Evolutionary conservation across 2,329 filamentous ascomycete genomes (phyloP), one percentile per base, ranked within the genome.

Genomic region (Monosporascus sp.): DNA sequence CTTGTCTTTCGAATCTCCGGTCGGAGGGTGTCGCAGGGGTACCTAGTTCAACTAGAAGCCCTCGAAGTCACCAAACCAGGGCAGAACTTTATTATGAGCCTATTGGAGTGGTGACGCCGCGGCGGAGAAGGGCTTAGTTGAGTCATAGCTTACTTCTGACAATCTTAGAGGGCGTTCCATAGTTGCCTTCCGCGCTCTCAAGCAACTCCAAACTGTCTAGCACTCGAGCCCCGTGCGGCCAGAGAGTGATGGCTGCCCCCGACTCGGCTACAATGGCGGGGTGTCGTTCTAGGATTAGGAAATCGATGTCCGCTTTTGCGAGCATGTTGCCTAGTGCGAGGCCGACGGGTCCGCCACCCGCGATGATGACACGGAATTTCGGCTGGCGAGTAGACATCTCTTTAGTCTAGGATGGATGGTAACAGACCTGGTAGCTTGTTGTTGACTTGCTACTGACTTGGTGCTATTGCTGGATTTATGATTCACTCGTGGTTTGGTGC

Each of bases 241-340:
- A 27, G 6, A 61, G 22, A n/a, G 57, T 47, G 20, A 61, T 38
- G 39, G 48, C 53, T 5, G 60, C 57, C 11, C 58, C 60, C 17
- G 37, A 43, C 14, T 60, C 58, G 38, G 54, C 53, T 9, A 48
- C 45, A 38, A 61, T 47, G 2, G 37, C 37, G 2, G 49, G 47
- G 27, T 54, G 53, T 18, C 52, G 37, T 49, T 75, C 72, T 1
- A 75, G 68, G 7, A 75, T 50, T 41, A 72, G 58, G 11, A 71
- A 75, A 50, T 74, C 68, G 37, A 75, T 68, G 15, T 58, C 60
- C 7, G 63, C 65, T 52, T 61, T 59, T 17, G 62, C 61, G 31
- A 69, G 59, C 2, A 60, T 54, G 51, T 68, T 63, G n/a, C 66
- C 67, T 5, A 64, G 53, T 3, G 59, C 60, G 6, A 69, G 55